Conservation (phyloP, 768 basidiomycete genomes). For the Lepiota venenata region DNA sequence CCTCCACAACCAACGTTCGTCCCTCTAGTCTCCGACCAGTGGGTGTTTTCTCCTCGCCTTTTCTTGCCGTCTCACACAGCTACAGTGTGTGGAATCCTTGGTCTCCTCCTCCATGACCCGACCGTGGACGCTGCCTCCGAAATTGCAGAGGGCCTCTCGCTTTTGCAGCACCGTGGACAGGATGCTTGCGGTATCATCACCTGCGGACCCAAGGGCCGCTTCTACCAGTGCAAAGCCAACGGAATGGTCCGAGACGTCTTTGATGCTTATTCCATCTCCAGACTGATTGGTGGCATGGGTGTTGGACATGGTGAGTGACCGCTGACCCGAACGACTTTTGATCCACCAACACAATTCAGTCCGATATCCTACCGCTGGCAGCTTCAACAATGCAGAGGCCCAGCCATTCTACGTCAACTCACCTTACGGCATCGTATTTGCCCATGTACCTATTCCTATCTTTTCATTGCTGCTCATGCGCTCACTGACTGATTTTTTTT, state of each 20-base stretch:
- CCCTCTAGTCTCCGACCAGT: background rate
- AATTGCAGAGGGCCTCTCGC: constrained; percentile 91
- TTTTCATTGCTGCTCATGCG: background rate
- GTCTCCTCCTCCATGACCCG: constrained; percentile 80
- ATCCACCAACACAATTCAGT: constrained; percentile 44
- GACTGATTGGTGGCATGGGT: constrained; percentile 92
- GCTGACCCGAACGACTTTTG: background rate
- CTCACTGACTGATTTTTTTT: constrained; percentile 6
- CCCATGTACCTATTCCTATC: constrained; percentile 64
- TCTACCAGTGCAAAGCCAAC: constrained; percentile 98
- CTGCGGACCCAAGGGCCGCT: constrained; percentile 90
- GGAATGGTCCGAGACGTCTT: constrained; percentile 99
- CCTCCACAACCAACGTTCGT: constrained; percentile 3
- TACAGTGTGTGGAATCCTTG: constrained; percentile 89
- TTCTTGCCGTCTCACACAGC: background rate
- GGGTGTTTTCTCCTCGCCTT: too few relatives aligned
- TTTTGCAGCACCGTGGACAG: constrained; percentile 96
- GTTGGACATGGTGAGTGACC: constrained; percentile 82
- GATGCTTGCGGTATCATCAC: constrained; percentile 98
- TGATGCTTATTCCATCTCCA: constrained; percentile 72
- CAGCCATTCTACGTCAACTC: constrained; percentile 99
- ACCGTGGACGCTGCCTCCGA: constrained; percentile 74
- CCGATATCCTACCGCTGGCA: constrained; percentile 97
- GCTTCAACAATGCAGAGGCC: constrained; percentile 94
- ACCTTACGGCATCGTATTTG: constrained; percentile 98